Evolutionary conservation across 2,329 filamentous ascomycete genomes (phyloP).

Genomic region (Thermothelomyces thermophilus): DNA sequence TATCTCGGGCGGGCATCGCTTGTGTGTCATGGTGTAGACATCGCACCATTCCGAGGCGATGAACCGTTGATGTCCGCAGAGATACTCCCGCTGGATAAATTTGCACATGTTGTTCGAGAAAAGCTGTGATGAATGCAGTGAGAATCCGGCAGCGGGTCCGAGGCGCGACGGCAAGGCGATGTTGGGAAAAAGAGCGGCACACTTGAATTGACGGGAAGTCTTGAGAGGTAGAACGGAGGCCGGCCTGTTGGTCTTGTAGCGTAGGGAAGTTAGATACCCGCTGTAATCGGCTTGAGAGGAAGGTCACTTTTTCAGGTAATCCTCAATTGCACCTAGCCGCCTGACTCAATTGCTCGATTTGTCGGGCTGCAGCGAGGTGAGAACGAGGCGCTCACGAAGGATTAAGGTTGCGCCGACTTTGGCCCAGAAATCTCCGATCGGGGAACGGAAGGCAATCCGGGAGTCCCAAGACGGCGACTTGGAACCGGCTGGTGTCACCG

Average conservation of each 20-base stretch:
- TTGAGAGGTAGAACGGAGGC: background rate
- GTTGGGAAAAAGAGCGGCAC: background rate
- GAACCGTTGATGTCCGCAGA: conserved; percentile 28
- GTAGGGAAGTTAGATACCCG: background rate
- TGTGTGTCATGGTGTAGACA: conserved; percentile 25
- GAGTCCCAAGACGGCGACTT: background rate
- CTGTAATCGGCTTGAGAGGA: background rate
- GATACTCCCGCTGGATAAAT: conserved; percentile 33
- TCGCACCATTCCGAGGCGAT: conserved; percentile 28
- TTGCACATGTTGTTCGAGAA: conserved; percentile 27
- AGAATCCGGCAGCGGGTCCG: background rate
- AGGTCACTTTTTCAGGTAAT: background rate
- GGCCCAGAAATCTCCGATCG: background rate
- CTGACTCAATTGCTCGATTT: conserved; percentile 2
- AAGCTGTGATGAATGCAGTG: background rate
- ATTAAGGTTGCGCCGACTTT: background rate
- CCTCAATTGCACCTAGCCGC: background rate
- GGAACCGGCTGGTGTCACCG: background rate
- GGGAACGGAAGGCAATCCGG: background rate
- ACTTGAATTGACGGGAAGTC: background rate
- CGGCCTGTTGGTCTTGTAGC: conserved; percentile 7
- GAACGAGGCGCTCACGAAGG: background rate
- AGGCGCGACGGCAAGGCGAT: background rate
- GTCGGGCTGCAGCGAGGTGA: conserved; percentile 8
- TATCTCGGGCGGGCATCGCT: conserved; percentile 26